Evolutionary conservation across 306 rosid genomes (phyloP).

Genomic region (Purshia tridentata): DNA sequence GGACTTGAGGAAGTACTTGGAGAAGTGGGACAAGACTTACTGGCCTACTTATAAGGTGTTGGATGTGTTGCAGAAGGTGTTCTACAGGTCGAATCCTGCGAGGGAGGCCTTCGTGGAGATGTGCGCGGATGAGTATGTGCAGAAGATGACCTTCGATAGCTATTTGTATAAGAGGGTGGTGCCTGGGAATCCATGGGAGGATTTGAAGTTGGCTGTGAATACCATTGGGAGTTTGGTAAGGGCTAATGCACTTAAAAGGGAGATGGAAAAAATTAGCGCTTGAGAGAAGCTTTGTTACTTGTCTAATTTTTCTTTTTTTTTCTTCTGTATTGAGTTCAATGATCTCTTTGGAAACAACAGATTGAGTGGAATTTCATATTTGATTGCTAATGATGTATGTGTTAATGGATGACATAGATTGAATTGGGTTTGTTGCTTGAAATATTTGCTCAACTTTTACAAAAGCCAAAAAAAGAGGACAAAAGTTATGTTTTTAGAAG

Average conservation of each 20-base stretch:
- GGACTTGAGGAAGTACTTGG: constrained; percentile 86
- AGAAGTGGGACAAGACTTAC: constrained; percentile 97
- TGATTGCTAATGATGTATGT: background rate
- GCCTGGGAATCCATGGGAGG: constrained; percentile 88
- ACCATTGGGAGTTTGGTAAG: constrained; percentile 96
- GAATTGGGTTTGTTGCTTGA: background rate
- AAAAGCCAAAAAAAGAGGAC: too few species aligned
- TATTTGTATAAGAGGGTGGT: constrained; percentile 87
- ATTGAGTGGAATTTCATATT: constrained; percentile 16
- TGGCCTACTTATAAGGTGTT: constrained; percentile 98
- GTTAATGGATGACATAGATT: background rate
- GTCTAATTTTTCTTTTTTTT: constrained; percentile 15
- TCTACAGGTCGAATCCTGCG: constrained; percentile 92
- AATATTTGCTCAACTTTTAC: background rate
- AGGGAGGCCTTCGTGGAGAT: constrained; percentile 98
- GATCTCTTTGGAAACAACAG: constrained; percentile 24
- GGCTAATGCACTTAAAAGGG: constrained; percentile 83
- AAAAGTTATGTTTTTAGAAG: too few species aligned
- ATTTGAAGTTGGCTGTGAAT: constrained; percentile 88
- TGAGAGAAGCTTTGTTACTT: constrained; percentile 30
- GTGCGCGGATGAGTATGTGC: constrained; percentile 98
- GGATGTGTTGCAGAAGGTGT: constrained; percentile 97
- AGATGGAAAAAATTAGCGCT: constrained; percentile 81
- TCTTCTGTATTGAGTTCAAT: constrained; percentile 1
- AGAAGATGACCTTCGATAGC: constrained; percentile 98